Percentiles rank a stretch among this genome's conserved stretches.
Conservation (phyloP, 148 eudicot genomes). For the Mesembryanthemum crystallinum region DNA sequence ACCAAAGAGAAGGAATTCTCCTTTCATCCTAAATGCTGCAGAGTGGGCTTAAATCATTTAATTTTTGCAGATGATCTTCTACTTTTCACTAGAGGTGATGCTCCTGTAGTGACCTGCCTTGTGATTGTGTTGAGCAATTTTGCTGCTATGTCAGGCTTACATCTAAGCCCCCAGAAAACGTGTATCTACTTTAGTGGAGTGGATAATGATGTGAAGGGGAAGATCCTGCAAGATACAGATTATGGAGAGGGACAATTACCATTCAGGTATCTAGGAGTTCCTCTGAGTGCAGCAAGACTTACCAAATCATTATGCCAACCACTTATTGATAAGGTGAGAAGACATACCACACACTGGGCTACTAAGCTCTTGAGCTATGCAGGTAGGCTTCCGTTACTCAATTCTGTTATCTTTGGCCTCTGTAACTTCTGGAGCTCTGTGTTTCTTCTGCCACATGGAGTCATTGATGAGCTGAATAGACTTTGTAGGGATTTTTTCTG, state of each 20-base stretch:
- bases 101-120: too few species aligned
- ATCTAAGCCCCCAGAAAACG: too few species aligned
- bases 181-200: too few species aligned
- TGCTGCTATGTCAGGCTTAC: too few species aligned
- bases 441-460: background rate
- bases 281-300: background rate
- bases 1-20: too few species aligned
- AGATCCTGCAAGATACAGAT: background rate
- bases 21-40: too few species aligned
- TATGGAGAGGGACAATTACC: background rate
- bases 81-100: too few species aligned
- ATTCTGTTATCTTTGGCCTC: background rate
- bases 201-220: too few species aligned
- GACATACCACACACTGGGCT: background rate
- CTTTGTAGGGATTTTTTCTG: background rate
- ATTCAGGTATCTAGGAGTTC: background rate
- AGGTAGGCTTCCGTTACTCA: background rate
- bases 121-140: too few species aligned
- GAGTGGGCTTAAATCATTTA: too few species aligned
- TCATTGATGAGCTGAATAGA: background rate
- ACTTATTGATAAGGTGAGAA: background rate
- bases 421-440: background rate
- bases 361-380: background rate
- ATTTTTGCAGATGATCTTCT: too few species aligned
- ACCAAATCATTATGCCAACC: background rate